Base-by-base conservation (phyloP, 1,139 yeast species). In the Nakaseomyces uthaithaninus region DNA sequence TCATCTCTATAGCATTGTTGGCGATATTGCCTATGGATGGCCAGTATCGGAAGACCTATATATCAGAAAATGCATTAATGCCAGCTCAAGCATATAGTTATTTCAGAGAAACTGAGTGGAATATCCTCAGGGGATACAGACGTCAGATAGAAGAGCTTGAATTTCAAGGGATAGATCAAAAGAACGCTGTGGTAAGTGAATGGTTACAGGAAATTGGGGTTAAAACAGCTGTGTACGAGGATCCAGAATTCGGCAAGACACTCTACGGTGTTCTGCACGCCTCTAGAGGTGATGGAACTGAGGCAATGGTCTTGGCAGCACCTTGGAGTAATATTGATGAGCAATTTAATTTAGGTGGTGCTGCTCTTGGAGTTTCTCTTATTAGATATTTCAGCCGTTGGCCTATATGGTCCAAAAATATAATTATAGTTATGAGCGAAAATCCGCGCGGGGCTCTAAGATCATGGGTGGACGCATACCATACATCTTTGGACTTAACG, bases 331-430 rank as follows among this genome's bases (percentile, higher is more conserved):
- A 80, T 48, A 64, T 70, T 23, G 77, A 75, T 48, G 74, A 72
- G 2, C 63, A 66, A 36, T 64, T 61, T 52, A 91, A 91, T 60
- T 71, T 76, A 46, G 95, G 95, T 23, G 98, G 94, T 1, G 68
- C 85, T 26, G 74, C 95, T 0, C 60, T 89, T 30, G 74, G 80
- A 1, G 62, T 84, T 14, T 78, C 93, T 0, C 65, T 93, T 48
- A 80, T 93, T 1, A 69, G 91, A 46, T 91, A 82, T 62, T 82
- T 91, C 60, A 71, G 77, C 38, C 70, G 85, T 48, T 78, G 94
- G 82, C 81, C 95, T 8, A 75, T 93, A 12, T 91, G 98, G 98
- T 85, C 95, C 18, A 93, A 91, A 57, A 93, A 91, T 57, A 80
- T 93, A 48, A 81, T 93, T 24, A 66, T 91, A 42, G 95, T 91